Percentiles rank a stretch among this genome's conserved stretches.
Conservation (phyloP, 768 basidiomycete genomes). For the Amanita inopinata region DNA sequence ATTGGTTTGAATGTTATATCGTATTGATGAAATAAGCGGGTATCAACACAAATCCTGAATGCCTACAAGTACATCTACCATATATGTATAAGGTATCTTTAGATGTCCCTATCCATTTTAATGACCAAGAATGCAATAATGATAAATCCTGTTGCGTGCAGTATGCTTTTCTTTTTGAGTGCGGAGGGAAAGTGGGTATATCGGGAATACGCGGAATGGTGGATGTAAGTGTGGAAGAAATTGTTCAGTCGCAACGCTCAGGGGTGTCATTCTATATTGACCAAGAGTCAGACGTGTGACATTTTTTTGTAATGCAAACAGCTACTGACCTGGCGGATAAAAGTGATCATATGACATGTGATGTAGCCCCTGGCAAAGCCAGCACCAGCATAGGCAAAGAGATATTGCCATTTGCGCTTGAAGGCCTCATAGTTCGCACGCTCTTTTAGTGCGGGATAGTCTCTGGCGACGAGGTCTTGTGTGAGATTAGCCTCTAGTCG, state of each 20-base stretch:
- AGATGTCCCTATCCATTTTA: slow-evolving; percentile 6
- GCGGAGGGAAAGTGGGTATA: slow-evolving; percentile 1
- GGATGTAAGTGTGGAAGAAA: not conserved
- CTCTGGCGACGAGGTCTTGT: slow-evolving; percentile 45
- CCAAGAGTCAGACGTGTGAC: slow-evolving; percentile 8
- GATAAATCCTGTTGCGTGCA: slow-evolving; percentile 9
- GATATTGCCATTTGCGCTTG: slow-evolving; percentile 77
- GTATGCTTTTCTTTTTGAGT: not conserved
- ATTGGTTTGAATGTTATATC: not conserved
- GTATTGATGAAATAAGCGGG: not conserved
- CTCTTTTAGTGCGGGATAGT: slow-evolving; percentile 53
- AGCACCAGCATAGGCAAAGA: slow-evolving; percentile 74
- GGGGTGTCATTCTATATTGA: slow-evolving; percentile 39
- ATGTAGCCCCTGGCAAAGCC: slow-evolving; percentile 77
- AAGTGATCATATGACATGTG: slow-evolving; percentile 75
- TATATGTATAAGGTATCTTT: not conserved
- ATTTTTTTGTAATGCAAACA: not conserved
- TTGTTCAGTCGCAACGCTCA: slow-evolving; percentile 34
- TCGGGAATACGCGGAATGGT: not conserved
- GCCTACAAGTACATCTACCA: not conserved
- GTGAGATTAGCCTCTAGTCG: slow-evolving; percentile 59
- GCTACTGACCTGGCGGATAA: slow-evolving; percentile 48
- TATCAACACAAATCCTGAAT: not conserved
- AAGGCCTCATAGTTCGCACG: slow-evolving; percentile 53
- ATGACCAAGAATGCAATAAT: slow-evolving; percentile 12